Conservation (phyloP, 371 early-diverging fungal species). For the Mortierella sp. region DNA sequence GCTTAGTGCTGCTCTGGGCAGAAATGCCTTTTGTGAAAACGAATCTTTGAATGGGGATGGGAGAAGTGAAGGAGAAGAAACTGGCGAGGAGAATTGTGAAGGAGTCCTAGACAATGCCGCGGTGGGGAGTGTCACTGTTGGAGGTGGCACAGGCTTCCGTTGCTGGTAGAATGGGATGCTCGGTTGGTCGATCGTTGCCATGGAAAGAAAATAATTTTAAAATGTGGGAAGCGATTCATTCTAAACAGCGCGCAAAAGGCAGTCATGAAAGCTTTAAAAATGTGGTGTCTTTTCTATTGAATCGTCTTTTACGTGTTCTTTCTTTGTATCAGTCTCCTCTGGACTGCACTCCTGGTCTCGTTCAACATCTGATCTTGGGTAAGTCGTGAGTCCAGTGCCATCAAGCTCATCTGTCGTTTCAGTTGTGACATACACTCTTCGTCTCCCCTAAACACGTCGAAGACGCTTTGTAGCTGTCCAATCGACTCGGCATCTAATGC, state of each 20-base stretch:
- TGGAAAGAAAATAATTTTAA: not conserved
- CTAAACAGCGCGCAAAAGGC: not conserved
- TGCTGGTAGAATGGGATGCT: constrained; percentile 26
- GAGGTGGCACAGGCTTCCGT: constrained; percentile 19
- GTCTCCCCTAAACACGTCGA: constrained; percentile 62
- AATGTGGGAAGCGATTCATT: not conserved
- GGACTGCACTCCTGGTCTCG: constrained; percentile 31
- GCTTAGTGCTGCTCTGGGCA: constrained; percentile 21
- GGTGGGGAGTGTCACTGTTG: constrained; percentile 16
- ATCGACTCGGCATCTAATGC: constrained; percentile 56
- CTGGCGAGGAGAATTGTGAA: not conserved
- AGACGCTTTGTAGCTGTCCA: constrained; percentile 50
- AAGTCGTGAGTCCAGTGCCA: constrained; percentile 62
- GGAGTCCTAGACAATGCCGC: not conserved
- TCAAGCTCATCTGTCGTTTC: constrained; percentile 64
- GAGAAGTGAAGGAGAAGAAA: not conserved
- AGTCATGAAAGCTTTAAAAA: constrained; percentile 1
- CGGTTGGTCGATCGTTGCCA: constrained; percentile 10
- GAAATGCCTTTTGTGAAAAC: constrained; percentile 19
- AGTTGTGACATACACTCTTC: constrained; percentile 53
- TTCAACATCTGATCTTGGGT: constrained; percentile 52
- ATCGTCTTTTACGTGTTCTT: constrained; percentile 22
- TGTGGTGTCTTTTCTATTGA: too few relatives aligned
- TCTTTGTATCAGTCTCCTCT: constrained; percentile 28
- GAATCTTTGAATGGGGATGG: not conserved